A percentile compares a stretch with the other conserved stretches of the same genome.
Conservation (phyloP, 768 basidiomycete species). For the Macrolepiota dolichaula region DNA sequence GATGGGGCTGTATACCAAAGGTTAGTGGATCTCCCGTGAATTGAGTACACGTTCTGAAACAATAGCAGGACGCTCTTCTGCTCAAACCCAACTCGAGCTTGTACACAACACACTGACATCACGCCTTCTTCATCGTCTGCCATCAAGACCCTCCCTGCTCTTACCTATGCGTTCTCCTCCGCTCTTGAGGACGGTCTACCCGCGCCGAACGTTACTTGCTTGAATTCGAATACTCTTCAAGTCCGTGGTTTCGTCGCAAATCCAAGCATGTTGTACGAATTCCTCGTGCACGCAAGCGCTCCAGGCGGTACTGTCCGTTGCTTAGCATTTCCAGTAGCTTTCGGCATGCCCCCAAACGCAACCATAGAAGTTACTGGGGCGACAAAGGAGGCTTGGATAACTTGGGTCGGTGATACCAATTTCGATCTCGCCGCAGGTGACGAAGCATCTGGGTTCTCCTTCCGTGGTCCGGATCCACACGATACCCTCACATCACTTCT, state of each 20-base stretch:
- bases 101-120: conserved; percentile 50
- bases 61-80: conserved; percentile 53
- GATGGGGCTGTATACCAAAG: conserved; percentile 42
- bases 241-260: conserved; percentile 46
- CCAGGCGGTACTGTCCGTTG: conserved; percentile 24
- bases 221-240: conserved; percentile 50
- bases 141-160: conserved; percentile 14
- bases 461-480: conserved; percentile 63
- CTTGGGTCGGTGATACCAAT: conserved; percentile 74
- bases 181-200: conserved; percentile 45
- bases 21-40: conserved; percentile 26
- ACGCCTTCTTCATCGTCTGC: neutral
- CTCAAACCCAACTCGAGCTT: conserved; percentile 60
- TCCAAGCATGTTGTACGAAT: conserved; percentile 71
- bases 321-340: conserved; percentile 27
- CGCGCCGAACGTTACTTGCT: conserved; percentile 57
- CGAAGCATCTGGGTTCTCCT: conserved; percentile 52
- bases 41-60: conserved; percentile 16
- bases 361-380: conserved; percentile 40
- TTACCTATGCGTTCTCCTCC: conserved; percentile 48
- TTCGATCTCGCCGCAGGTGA: conserved; percentile 64
- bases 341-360: conserved; percentile 34
- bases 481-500: conserved; percentile 1
- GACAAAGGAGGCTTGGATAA: conserved; percentile 56
- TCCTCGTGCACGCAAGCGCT: conserved; percentile 41